Percentiles rank a stretch among this genome's conserved stretches.
Conservation (phyloP, 1,284 basidiomycete genomes). For the Peniophora sp. region DNA sequence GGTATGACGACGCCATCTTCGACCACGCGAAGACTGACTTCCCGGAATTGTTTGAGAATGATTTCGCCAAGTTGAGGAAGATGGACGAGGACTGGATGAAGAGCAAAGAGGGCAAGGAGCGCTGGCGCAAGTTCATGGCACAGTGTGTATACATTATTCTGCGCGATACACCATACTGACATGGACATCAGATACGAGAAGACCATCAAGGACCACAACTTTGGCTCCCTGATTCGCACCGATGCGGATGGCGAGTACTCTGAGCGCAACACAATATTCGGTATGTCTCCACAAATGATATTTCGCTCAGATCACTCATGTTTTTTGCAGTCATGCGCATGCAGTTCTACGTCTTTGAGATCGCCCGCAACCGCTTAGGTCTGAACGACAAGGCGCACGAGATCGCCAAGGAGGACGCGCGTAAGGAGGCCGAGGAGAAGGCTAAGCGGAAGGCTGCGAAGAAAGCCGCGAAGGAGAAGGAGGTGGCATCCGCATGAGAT, state of each 20-base stretch:
- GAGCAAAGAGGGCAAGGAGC: constrained; percentile 81
- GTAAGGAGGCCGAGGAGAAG: constrained; percentile 52
- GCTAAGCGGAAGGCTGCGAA: constrained; percentile 26
- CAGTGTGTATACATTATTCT: constrained; percentile 43
- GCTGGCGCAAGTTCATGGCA: constrained; percentile 89
- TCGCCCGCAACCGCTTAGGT: constrained; percentile 86
- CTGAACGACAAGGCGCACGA: constrained; percentile 89
- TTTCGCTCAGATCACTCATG: constrained; percentile 4
- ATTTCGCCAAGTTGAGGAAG: constrained; percentile 60
- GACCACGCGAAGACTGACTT: constrained; percentile 72
- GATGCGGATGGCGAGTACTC: constrained; percentile 81
- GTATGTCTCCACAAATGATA: constrained; percentile 32
- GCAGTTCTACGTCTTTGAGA: constrained; percentile 95
- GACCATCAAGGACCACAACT: constrained; percentile 91
- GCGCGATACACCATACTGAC: background rate
- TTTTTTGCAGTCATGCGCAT: constrained; percentile 56
- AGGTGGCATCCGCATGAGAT: too few relatives aligned
- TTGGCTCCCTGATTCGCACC: constrained; percentile 89
- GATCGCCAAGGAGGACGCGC: constrained; percentile 63
- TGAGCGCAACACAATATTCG: constrained; percentile 93
- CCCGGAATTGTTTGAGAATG: constrained; percentile 69
- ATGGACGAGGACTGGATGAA: constrained; percentile 97
- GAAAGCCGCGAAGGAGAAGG: constrained; percentile 30
- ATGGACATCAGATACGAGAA: constrained; percentile 63
- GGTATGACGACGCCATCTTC: constrained; percentile 89